Base-by-base conservation (phyloP, 78 protist genomes). In the Planoprotostelium fungivorum region DNA sequence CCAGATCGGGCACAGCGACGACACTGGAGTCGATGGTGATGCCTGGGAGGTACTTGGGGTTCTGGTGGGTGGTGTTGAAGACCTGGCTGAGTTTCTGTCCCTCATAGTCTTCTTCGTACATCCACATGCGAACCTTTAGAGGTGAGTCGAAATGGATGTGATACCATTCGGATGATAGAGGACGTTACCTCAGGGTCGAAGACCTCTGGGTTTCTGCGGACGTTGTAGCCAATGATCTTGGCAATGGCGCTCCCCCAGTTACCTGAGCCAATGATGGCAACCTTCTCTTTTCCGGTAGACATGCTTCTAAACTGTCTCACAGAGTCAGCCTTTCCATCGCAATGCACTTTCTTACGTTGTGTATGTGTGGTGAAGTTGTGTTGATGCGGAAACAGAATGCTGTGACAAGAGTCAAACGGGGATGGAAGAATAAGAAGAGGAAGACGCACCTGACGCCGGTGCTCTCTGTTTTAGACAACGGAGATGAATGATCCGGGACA, bases 31-130 rank as follows among this genome's bases (percentile, higher is more conserved):
- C 94, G 36, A 91, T 90, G 87, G 86, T 89, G 86, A 88, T 28
- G 5, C 94, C 97, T 23, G 94, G 92, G 86, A 95, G 86, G 89
- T 95, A 95, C 89, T 93, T 92, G 34, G 63, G 90, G 89, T 95
- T 95, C 84, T 91, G 93, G 87, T 93, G 94, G 10, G 35, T 34
- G 28, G 1, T 1, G 90, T 95, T 95, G 89, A 95, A 93, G n/a
- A 88, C 91, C 23, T 93, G 91, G n/a, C 94, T 89, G 25, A 95
- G 94, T 87, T 91, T 91, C 5, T 84, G 84, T 1, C 97, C 97
- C 29, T 91, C 84, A 23, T 91, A 37, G 34, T n/a, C 34, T 87
- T 95, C 96, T 83, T 95, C 96, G 73, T 31, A 95, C 35, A 92
- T 93, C 93, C 94, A 95, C 95, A 95, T 92, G 85, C 87, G 84